A percentile compares a stretch with the other conserved stretches of the same genome.
Conservation (phyloP, 1,139 yeast genomes). For the Magnusiomyces magnusii region DNA sequence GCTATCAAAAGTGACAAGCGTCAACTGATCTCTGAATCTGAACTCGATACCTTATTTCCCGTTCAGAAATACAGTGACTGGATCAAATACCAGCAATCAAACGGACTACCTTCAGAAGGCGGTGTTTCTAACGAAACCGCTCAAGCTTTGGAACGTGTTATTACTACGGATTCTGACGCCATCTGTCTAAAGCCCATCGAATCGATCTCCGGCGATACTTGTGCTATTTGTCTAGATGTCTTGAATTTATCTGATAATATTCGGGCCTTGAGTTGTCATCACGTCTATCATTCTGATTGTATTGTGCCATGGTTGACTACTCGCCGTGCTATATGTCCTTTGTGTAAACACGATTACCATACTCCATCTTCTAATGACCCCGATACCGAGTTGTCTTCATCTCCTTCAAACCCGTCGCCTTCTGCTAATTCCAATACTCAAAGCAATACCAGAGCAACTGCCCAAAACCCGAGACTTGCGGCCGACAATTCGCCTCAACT, state of each 20-base stretch:
- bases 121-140: conserved; percentile 21
- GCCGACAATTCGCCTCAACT: background rate
- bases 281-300: conserved; percentile 73
- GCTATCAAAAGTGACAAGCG: background rate
- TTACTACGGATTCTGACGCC: background rate
- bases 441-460: background rate
- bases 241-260: conserved; percentile 59
- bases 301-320: conserved; percentile 75
- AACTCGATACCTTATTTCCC: conserved; percentile 63
- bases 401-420: background rate
- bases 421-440: background rate
- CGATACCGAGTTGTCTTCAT: no score
- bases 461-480: background rate
- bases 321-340: conserved; percentile 74
- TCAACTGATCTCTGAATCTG: conserved; percentile 43
- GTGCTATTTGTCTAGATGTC: conserved; percentile 71
- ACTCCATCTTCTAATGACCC: background rate
- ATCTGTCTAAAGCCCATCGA: background rate
- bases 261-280: conserved; percentile 72
- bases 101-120: conserved; percentile 23
- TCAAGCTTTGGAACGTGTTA: conserved; percentile 3
- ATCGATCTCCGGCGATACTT: conserved; percentile 44
- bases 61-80: conserved; percentile 44
- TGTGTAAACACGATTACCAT: conserved; percentile 49
- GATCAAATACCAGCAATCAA: conserved; percentile 21